Conservation (phyloP, 1,284 basidiomycete genomes). For the Ustilago nuda region DNA sequence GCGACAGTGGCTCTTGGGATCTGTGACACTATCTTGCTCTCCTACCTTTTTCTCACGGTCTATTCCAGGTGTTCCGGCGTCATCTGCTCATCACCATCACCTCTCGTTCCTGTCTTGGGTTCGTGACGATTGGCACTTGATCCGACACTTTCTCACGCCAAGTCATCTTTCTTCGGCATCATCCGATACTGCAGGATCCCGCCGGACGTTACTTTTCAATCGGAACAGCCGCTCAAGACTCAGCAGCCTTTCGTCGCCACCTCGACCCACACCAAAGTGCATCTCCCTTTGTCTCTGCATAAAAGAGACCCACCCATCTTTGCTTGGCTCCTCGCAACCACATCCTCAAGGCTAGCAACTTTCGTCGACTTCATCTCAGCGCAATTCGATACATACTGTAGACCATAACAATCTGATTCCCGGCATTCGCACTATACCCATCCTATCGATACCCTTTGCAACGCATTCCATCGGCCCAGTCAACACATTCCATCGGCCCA, state of each 20-base stretch:
- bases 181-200: not conserved
- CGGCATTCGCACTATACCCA: not conserved
- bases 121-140: not conserved
- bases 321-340: not conserved
- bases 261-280: not conserved
- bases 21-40: too few species aligned
- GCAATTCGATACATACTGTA: not conserved
- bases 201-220: not conserved
- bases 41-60: too few species aligned
- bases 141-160: not conserved
- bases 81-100: not conserved
- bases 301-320: not conserved
- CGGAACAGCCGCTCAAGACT: not conserved
- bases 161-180: not conserved
- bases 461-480: not conserved
- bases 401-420: not conserved
- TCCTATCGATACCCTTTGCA: not conserved
- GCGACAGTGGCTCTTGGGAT: too few species aligned
- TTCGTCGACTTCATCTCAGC: not conserved
- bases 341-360: not conserved
- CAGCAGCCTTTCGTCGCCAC: not conserved
- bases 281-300: not conserved
- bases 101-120: not conserved
- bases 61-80: too few species aligned
- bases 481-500: not conserved